Evolutionary conservation across 352 stramenopile species (phyloP).

Genomic region (Thraustotheca clavata): DNA sequence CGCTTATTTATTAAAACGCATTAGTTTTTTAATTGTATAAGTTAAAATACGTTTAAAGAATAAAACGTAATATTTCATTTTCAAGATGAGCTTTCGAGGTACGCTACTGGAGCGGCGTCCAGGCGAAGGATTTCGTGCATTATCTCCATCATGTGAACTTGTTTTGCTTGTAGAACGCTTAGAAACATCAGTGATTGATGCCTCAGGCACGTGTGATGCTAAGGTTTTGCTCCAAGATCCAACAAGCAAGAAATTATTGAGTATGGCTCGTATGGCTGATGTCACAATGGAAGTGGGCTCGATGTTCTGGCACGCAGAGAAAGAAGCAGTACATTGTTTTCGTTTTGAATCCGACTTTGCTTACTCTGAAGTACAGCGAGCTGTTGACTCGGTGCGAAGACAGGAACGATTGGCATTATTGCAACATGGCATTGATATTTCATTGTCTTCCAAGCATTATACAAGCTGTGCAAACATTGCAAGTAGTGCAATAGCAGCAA

Average conservation of each 20-base stretch:
- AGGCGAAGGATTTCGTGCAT: conserved; percentile 37
- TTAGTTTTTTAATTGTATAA: no score
- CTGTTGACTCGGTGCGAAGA: neutral
- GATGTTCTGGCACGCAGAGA: conserved; percentile 35
- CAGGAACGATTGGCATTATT: conserved; percentile 12
- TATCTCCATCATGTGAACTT: conserved; percentile 40
- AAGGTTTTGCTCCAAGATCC: conserved; percentile 48
- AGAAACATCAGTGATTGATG: conserved; percentile 16
- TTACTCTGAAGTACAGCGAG: conserved; percentile 8
- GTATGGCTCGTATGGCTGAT: conserved; percentile 37
- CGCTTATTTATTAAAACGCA: no score
- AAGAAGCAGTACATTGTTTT: conserved; percentile 8
- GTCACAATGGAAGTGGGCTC: conserved; percentile 37
- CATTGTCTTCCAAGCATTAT: conserved; percentile 12
- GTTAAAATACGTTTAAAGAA: neutral
- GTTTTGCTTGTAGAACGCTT: conserved; percentile 26
- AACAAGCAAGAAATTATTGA: conserved; percentile 42
- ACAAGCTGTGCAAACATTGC: neutral
- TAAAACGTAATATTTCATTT: neutral
- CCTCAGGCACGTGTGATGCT: conserved; percentile 30
- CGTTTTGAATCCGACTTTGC: conserved; percentile 7
- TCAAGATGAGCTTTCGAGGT: conserved; percentile 57
- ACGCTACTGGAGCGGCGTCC: conserved; percentile 38
- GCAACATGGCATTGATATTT: neutral
- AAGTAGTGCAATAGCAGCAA: neutral